A percentile compares a stretch with the other conserved stretches of the same genome.
Conservation (phyloP, 371 early-diverging fungal species). For the Actinomucor elegans region DNA sequence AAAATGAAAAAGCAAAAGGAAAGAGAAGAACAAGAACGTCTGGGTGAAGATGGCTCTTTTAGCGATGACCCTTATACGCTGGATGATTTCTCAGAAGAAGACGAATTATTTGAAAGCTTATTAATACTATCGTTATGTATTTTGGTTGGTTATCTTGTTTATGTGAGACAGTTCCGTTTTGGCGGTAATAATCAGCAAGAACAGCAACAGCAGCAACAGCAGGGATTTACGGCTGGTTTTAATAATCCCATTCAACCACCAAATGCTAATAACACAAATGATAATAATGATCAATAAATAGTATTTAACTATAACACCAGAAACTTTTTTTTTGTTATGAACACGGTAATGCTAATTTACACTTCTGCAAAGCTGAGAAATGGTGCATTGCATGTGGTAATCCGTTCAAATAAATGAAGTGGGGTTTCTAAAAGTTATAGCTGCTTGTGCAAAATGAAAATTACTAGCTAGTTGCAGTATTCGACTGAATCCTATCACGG, state of each 20-base stretch:
- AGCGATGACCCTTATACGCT: slow-evolving; percentile 15
- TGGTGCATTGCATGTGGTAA: no score
- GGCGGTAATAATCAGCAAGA: background rate
- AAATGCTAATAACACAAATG: background rate
- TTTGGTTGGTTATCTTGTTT: slow-evolving; percentile 64
- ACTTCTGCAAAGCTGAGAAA: no score
- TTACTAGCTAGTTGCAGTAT: no score
- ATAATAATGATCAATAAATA: background rate
- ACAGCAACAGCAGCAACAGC: background rate
- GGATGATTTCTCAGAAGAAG: slow-evolving; percentile 47
- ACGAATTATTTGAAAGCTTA: slow-evolving; percentile 55
- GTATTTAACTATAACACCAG: no score
- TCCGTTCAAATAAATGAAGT: no score
- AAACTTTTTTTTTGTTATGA: no score
- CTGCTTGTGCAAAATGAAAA: no score
- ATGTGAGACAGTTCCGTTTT: slow-evolving; percentile 60
- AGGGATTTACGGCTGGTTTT: no score
- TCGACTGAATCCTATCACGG: no score
- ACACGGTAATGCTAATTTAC: no score
- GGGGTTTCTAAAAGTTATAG: no score
- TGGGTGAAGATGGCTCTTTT: slow-evolving; percentile 9
- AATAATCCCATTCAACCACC: background rate
- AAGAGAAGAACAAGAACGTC: slow-evolving; percentile 32
- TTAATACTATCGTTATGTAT: slow-evolving; percentile 57
- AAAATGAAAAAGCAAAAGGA: slow-evolving; percentile 37